These are phyloP conservation scores for Trypanosoma conorhini DNA, from an alignment of 208 protist species.

Conservation along the genomic window DNA sequence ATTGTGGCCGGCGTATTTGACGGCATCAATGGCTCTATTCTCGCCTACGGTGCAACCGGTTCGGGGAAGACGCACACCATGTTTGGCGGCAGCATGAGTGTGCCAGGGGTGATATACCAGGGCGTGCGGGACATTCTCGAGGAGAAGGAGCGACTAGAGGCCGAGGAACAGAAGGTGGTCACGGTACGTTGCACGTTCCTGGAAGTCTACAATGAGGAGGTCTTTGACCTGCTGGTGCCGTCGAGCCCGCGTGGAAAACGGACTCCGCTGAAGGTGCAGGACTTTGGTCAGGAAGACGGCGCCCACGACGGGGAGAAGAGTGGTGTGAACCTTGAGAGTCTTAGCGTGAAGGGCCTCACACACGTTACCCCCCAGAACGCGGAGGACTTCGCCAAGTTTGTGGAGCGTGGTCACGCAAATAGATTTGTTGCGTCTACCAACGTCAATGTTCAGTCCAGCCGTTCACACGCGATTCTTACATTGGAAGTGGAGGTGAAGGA, in stretches of 20 bases:
- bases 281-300: conserved; percentile 23
- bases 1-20: conserved; percentile 70
- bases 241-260: conserved; percentile 26
- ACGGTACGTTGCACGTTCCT: conserved; percentile 71
- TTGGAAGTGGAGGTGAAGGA: conserved; percentile 73
- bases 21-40: conserved; percentile 85
- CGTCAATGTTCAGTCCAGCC: conserved; percentile 84
- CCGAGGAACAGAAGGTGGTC: conserved; percentile 53
- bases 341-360: conserved; percentile 63
- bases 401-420: conserved; percentile 73
- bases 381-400: conserved; percentile 61
- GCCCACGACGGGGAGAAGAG: not conserved
- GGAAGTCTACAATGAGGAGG: conserved; percentile 91
- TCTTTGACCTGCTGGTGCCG: conserved; percentile 71
- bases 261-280: conserved; percentile 56
- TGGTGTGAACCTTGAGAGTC: conserved; percentile 35
- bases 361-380: conserved; percentile 50
- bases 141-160: conserved; percentile 58
- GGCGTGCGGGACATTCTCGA: conserved; percentile 82
- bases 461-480: conserved; percentile 91
- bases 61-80: conserved; percentile 92
- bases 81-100: conserved; percentile 77
- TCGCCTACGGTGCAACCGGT: conserved; percentile 89
- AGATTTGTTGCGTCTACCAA: conserved; percentile 70
- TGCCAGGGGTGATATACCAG: conserved; percentile 80